A percentile compares a stretch with the other conserved stretches of the same genome.
These are phyloP conservation scores for Meredithiella fracta DNA, from an alignment of 2,329 filamentous ascomycete genomes.

Conservation along the genomic window DNA sequence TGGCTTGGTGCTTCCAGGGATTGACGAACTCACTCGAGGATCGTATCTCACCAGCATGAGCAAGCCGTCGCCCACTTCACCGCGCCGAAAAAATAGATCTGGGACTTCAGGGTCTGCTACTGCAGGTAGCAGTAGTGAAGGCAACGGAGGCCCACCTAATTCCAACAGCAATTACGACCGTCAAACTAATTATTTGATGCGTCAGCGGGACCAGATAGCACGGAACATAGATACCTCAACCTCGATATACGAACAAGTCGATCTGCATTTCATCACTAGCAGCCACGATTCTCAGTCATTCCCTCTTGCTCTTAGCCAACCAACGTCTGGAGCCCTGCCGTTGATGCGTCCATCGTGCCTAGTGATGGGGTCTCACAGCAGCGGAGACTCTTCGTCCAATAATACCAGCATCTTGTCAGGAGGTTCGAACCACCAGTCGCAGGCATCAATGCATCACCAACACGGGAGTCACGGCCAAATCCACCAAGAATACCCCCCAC, in stretches of 20 bases:
- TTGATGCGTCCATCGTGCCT: background rate
- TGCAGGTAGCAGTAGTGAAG: background rate
- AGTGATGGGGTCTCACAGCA: background rate
- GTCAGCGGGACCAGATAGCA: constrained; percentile 1
- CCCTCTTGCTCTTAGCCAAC: background rate
- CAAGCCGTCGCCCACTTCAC: background rate
- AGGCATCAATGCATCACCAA: background rate
- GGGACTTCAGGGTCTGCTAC: background rate
- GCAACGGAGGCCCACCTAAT: background rate
- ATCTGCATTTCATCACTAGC: constrained; percentile 4
- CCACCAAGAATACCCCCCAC: constrained; percentile 1
- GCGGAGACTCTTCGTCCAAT: background rate
- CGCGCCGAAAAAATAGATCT: background rate
- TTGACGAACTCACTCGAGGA: constrained; percentile 2
- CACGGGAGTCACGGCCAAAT: background rate
- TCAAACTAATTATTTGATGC: background rate
- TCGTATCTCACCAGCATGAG: background rate
- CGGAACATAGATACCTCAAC: background rate
- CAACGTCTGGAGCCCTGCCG: background rate
- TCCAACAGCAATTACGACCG: too few species aligned
- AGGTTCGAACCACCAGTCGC: background rate
- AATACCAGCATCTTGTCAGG: background rate
- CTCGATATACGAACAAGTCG: background rate
- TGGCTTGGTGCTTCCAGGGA: constrained; percentile 3
- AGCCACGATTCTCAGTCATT: background rate